phyloP scores from a whole-genome alignment of 108 stramenopile genomes.

The Stephanodiscus minutulus region DNA sequence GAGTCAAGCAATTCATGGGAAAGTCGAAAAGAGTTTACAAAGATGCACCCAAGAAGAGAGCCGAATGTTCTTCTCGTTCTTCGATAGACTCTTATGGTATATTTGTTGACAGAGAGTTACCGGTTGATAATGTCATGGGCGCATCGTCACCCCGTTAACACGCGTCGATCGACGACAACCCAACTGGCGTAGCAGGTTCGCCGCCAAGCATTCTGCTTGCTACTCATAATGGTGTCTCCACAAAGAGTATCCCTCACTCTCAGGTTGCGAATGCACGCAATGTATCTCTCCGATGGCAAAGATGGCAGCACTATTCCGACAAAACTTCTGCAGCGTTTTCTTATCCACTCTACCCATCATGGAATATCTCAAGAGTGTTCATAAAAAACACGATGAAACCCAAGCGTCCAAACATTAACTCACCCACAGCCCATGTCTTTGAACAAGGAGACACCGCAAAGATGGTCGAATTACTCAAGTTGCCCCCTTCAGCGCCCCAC shows the following conservation, averaged over 20 bases:
- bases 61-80: too few relatives aligned
- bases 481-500: constrained; percentile 25
- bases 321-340: background rate
- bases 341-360: constrained; percentile 12
- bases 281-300: constrained; percentile 3
- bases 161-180: background rate
- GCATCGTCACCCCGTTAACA: background rate
- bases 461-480: constrained; percentile 23
- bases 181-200: background rate
- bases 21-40: background rate
- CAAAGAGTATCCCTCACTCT: background rate
- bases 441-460: background rate
- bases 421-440: background rate
- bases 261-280: constrained; percentile 1
- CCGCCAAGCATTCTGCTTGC: background rate
- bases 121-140: background rate
- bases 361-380: constrained; percentile 22
- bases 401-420: background rate
- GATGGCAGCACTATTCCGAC: background rate
- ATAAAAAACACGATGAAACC: constrained; percentile 2
- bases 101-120: background rate
- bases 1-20: constrained; percentile 5
- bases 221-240: background rate
- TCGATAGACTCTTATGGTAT: background rate
- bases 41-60: background rate